Base-by-base conservation (phyloP, 495 filamentous ascomycete genomes). In the Penicillium canariense region DNA sequence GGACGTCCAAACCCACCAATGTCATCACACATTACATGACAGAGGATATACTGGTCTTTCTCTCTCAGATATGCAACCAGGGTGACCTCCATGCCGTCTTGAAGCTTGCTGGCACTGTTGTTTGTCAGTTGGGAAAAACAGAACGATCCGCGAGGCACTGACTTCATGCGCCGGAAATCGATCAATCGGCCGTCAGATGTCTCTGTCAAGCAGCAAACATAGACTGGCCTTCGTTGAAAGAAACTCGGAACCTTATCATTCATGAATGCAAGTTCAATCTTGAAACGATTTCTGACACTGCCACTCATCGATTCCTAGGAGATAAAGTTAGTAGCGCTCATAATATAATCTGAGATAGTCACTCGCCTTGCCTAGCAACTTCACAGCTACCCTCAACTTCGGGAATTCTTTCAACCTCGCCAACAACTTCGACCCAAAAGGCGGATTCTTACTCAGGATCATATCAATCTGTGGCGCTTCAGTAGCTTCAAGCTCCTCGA, bases 11-110 rank as follows among this genome's bases (percentile, higher is more conserved):
- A 57, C 72, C 59, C 66, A 87, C 85, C 90, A 56, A 97, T 88
- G 34, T 90, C 88, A 68, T 97, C 93, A 59, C 94, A 97, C 71
- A 87, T 88, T 11, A 90, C 78, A 68, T 90, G 83, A 54, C 88
- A 94, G 20, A 71, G 72, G 38, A 97, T 76, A 14, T 66, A 72
- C 40, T 93, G 84, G 8, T 77, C 77, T 9, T 73, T 56, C 7
- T 63, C 71, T 8, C 74, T 78, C 36, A 96, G 60, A 0, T 81
- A 70, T 1, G 79, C 83, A 14, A 72, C 73, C 50, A 96, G 85
- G 5, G 76, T 67, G 12, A 92, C 61, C 5, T 87, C 82, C 11
- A 85, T 70, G 1, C 78, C 83, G 3, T 79, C 80, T 42, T 84
- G 77, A 5, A 97, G 66, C 54, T 85, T 87, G 47, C 63, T 83